Evolutionary conservation across 2,329 filamentous ascomycete genomes (phyloP).

Genomic region (Chrysoporthe puriensis): DNA sequence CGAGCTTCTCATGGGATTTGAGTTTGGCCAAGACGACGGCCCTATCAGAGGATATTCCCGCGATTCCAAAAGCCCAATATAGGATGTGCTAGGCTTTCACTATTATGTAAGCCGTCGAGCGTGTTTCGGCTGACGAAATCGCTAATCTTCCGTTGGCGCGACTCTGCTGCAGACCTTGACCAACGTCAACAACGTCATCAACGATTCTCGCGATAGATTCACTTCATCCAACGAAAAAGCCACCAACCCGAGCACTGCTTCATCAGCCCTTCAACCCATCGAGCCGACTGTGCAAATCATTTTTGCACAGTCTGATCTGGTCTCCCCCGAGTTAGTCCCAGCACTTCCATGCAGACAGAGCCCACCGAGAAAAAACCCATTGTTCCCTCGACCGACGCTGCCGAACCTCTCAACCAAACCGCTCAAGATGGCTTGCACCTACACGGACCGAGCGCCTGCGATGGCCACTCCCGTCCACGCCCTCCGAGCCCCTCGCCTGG

Average conservation of each 20-base stretch:
- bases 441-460: conserved; percentile 44
- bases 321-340: conserved; percentile 38
- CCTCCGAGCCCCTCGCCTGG: conserved; percentile 43
- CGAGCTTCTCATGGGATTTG: too few relatives aligned
- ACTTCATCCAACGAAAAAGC: conserved; percentile 14
- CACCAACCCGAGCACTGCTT: conserved; percentile 14
- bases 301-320: conserved; percentile 53
- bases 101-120: conserved; percentile 1
- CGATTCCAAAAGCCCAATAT: background rate
- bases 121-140: conserved; percentile 3
- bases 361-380: conserved; percentile 51
- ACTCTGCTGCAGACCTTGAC: conserved; percentile 1
- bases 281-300: conserved; percentile 54
- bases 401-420: conserved; percentile 38
- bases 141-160: background rate
- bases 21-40: too few relatives aligned
- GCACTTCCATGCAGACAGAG: conserved; percentile 69
- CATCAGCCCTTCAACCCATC: conserved; percentile 1
- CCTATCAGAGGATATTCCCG: background rate
- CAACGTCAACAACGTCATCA: conserved; percentile 24
- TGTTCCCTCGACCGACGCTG: conserved; percentile 43
- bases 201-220: conserved; percentile 18
- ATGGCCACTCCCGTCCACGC: conserved; percentile 40
- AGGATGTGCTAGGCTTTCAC: background rate
- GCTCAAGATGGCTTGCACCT: conserved; percentile 62